Evolutionary conservation across 257 asterid species (phyloP).

Genomic region (Petunia axillaris): DNA sequence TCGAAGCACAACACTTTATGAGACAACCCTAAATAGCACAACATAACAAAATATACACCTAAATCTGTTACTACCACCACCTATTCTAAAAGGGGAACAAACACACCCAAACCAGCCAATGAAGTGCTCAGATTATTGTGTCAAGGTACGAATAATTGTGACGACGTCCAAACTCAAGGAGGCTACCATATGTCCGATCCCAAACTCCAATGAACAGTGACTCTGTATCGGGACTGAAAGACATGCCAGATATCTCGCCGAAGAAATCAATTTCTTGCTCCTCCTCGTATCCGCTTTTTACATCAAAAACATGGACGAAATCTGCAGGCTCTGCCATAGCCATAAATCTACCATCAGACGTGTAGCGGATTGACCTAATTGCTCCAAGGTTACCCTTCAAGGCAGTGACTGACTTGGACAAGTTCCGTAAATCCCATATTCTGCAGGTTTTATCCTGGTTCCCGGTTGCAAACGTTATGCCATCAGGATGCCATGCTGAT

Average conservation of each 20-base stretch:
- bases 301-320: slow-evolving; percentile 80
- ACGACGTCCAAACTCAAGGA: slow-evolving; percentile 71
- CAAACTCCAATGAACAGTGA: slow-evolving; percentile 81
- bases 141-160: slow-evolving; percentile 79
- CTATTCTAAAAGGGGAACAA: slow-evolving; percentile 7
- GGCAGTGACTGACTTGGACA: slow-evolving; percentile 57
- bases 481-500: slow-evolving; percentile 90
- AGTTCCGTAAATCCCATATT: slow-evolving; percentile 80
- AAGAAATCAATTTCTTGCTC: slow-evolving; percentile 89
- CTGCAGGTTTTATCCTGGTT: slow-evolving; percentile 92
- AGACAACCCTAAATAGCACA: slow-evolving; percentile 27
- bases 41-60: slow-evolving; percentile 23
- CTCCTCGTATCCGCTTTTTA: slow-evolving; percentile 61
- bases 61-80: background rate
- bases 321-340: slow-evolving; percentile 98
- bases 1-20: slow-evolving; percentile 12
- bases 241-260: slow-evolving; percentile 87
- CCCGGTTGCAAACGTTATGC: slow-evolving; percentile 84
- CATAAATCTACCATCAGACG: slow-evolving; percentile 83
- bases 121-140: slow-evolving; percentile 32
- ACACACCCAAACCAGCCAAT: slow-evolving; percentile 23
- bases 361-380: slow-evolving; percentile 77
- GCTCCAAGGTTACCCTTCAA: slow-evolving; percentile 88
- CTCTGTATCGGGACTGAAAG: slow-evolving; percentile 86
- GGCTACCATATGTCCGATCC: slow-evolving; percentile 88